phyloP scores from a whole-genome alignment of 768 basidiomycete genomes.

The Mrakia blollopis region DNA sequence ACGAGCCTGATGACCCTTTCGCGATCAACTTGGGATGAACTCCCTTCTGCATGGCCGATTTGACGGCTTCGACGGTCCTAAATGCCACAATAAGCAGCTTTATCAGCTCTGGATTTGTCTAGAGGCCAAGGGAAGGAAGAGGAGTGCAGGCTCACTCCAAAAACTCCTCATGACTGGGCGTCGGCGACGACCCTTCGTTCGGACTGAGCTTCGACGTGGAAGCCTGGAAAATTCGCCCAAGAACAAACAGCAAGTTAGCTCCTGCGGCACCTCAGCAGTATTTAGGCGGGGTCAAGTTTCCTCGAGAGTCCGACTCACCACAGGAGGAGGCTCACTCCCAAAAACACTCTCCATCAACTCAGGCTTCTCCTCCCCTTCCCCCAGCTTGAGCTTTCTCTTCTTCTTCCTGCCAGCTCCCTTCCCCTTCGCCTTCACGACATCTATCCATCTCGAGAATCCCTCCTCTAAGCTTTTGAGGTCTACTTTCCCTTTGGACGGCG shows the following conservation, averaged over 20 bases:
- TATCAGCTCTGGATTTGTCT: neutral
- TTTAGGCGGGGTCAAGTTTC: no score
- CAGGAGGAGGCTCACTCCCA: neutral
- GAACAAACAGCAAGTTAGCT: neutral
- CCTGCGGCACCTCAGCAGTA: no score
- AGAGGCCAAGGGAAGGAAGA: neutral
- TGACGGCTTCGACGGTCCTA: conserved; percentile 15
- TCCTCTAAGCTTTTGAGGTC: conserved; percentile 20
- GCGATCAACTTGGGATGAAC: conserved; percentile 57
- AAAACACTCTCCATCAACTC: conserved; percentile 28
- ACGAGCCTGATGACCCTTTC: conserved; percentile 84
- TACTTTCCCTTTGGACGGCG: neutral
- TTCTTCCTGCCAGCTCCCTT: neutral
- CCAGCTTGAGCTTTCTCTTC: neutral
- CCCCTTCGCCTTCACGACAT: neutral
- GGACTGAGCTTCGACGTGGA: neutral
- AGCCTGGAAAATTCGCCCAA: neutral
- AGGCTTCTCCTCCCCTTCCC: neutral
- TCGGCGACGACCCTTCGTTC: no score
- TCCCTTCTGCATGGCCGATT: conserved; percentile 11
- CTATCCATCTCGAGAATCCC: conserved; percentile 15
- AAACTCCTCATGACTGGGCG: conserved; percentile 5
- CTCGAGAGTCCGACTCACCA: neutral
- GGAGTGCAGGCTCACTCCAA: neutral
- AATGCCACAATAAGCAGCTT: neutral